Percentiles rank a stretch among this genome's conserved stretches.
Evolutionary conservation across 495 filamentous ascomycete species (phyloP).

Genomic region (Opeltia flavorubescens): DNA sequence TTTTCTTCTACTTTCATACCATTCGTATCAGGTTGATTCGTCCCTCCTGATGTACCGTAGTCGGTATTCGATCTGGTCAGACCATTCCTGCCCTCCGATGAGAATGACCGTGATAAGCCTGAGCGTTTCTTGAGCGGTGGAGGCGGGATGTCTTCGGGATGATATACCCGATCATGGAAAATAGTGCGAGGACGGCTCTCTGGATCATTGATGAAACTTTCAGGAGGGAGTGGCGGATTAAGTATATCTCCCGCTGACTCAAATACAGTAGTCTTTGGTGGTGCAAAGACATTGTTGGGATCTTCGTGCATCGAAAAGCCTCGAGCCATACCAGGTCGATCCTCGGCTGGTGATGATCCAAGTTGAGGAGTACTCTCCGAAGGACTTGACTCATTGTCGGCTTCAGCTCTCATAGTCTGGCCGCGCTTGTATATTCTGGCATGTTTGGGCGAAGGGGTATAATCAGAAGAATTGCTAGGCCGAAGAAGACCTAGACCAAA

Average conservation of each 20-base stretch:
- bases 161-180: conserved; percentile 93
- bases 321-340: conserved; percentile 18
- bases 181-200: conserved; percentile 77
- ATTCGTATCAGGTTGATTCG: conserved; percentile 20
- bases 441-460: conserved; percentile 28
- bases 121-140: conserved; percentile 50
- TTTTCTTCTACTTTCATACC: conserved; percentile 90
- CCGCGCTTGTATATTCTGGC: conserved; percentile 65
- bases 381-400: conserved; percentile 24
- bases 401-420: conserved; percentile 46
- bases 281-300: conserved; percentile 38
- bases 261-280: conserved; percentile 86
- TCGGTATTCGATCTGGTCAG: conserved; percentile 10
- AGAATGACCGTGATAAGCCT: conserved; percentile 26
- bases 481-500: conserved; percentile 31
- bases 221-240: conserved; percentile 72
- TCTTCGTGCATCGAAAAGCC: conserved; percentile 33
- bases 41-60: conserved; percentile 8
- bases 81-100: conserved; percentile 23
- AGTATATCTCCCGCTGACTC: conserved; percentile 87
- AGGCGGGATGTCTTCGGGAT: conserved; percentile 83
- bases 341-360: conserved; percentile 4
- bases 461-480: conserved; percentile 21
- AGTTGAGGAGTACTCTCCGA: conserved; percentile 9
- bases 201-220: conserved; percentile 70